These are phyloP conservation scores for Telopea speciosissima DNA, from an alignment of 177 flowering plant species.

Conservation along the genomic window DNA sequence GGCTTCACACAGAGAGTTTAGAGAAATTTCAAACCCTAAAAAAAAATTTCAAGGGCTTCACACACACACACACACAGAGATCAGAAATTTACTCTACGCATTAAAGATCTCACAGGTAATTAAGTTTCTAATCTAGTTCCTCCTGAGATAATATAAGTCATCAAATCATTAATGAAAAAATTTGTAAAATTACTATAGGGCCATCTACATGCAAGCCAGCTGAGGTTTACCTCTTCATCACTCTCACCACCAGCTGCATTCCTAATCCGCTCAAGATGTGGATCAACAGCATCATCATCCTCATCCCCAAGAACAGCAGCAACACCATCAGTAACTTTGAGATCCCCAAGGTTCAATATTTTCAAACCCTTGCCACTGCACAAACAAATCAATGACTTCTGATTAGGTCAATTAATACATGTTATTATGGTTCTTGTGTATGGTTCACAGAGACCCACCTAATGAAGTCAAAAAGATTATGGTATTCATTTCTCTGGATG, in stretches of 20 bases:
- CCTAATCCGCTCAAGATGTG: conserved; percentile 85
- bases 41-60: too few species aligned
- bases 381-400: background rate
- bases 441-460: conserved; percentile 34
- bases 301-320: conserved; percentile 56
- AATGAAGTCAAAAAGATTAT: conserved; percentile 75
- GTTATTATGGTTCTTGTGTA: background rate
- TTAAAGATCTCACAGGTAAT: too few species aligned
- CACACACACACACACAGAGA: too few species aligned
- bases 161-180: background rate
- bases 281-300: conserved; percentile 91
- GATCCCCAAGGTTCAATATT: conserved; percentile 72
- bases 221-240: conserved; percentile 78
- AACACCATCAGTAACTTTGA: conserved; percentile 45
- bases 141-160: background rate
- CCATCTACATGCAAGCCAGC: background rate
- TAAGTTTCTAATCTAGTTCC: background rate
- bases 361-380: conserved; percentile 81
- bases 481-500: conserved; percentile 94
- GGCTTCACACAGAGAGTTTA: too few species aligned
- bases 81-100: background rate
- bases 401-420: background rate
- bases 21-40: too few species aligned
- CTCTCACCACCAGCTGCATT: conserved; percentile 84
- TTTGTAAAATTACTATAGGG: background rate